phyloP scores from a whole-genome alignment of 202 grass and related monocot genomes.

The Miscanthus sacchariflorus region DNA sequence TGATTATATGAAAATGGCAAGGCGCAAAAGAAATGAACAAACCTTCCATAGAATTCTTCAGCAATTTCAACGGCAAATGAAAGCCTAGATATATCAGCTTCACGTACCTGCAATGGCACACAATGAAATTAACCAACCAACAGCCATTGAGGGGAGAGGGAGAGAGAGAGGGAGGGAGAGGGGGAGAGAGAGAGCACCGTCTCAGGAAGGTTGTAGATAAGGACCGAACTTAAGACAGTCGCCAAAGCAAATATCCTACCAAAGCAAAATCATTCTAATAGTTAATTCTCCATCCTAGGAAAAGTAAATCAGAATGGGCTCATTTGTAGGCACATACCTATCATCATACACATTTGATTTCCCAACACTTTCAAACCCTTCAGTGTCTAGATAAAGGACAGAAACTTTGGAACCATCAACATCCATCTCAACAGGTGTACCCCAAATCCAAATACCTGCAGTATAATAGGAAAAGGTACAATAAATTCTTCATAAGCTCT shows the following conservation, averaged over 20 bases:
- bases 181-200: slow-evolving; percentile 60
- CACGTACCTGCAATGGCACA: slow-evolving; percentile 67
- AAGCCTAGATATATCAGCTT: slow-evolving; percentile 98
- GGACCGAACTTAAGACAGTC: slow-evolving; percentile 97
- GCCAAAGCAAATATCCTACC: slow-evolving; percentile 97
- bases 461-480: slow-evolving; percentile 35
- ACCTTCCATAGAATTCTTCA: slow-evolving; percentile 99
- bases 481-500: neutral
- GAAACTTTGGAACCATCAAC: slow-evolving; percentile 95
- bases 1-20: slow-evolving; percentile 13
- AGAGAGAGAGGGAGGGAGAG: neutral
- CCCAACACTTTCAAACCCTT: slow-evolving; percentile 99
- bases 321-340: slow-evolving; percentile 63
- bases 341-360: slow-evolving; percentile 99
- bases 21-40: slow-evolving; percentile 18
- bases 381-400: slow-evolving; percentile 94
- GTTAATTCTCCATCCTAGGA: neutral
- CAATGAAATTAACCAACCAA: slow-evolving; percentile 15
- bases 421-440: slow-evolving; percentile 83
- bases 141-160: neutral
- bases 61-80: slow-evolving; percentile 99
- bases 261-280: slow-evolving; percentile 11
- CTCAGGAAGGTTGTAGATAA: slow-evolving; percentile 99
- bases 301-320: slow-evolving; percentile 16
- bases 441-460: slow-evolving; percentile 98